Conservation (phyloP, 2,329 filamentous ascomycete genomes). For the Hymenoscyphus salicellus region DNA sequence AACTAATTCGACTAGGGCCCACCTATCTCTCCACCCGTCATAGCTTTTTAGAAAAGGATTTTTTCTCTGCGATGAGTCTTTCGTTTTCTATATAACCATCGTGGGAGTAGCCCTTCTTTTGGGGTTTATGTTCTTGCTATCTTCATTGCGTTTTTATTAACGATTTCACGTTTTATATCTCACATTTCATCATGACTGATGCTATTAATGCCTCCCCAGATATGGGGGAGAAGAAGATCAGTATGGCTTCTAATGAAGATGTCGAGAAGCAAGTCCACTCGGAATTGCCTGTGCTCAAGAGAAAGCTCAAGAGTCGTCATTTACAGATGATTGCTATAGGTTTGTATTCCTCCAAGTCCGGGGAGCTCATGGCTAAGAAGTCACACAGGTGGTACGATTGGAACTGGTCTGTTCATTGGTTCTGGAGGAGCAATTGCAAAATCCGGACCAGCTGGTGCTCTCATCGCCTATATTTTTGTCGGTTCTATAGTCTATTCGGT, state of each 20-base stretch:
- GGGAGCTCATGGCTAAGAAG: constrained; percentile 8
- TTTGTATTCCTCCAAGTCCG: constrained; percentile 12
- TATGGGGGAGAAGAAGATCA: constrained; percentile 14
- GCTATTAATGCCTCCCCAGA: constrained; percentile 8
- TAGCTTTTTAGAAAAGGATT: neutral
- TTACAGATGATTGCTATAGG: constrained; percentile 66
- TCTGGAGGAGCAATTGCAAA: constrained; percentile 60
- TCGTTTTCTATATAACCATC: neutral
- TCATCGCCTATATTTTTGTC: constrained; percentile 68
- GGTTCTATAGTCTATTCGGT: constrained; percentile 72
- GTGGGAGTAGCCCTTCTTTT: neutral
- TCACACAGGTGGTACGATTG: constrained; percentile 58
- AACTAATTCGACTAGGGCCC: neutral
- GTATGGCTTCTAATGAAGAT: constrained; percentile 25
- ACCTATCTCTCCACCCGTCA: neutral
- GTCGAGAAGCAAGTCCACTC: constrained; percentile 25
- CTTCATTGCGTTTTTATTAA: neutral
- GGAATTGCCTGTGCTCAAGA: constrained; percentile 23
- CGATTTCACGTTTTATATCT: neutral
- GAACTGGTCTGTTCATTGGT: constrained; percentile 70
- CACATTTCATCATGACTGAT: constrained; percentile 14
- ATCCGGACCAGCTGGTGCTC: constrained; percentile 62
- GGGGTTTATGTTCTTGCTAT: neutral
- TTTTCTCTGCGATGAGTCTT: neutral
- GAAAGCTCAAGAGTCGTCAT: constrained; percentile 54